Conservation (phyloP, 2,329 filamentous ascomycete species). For the Dothidotthia symphoricarpi region DNA sequence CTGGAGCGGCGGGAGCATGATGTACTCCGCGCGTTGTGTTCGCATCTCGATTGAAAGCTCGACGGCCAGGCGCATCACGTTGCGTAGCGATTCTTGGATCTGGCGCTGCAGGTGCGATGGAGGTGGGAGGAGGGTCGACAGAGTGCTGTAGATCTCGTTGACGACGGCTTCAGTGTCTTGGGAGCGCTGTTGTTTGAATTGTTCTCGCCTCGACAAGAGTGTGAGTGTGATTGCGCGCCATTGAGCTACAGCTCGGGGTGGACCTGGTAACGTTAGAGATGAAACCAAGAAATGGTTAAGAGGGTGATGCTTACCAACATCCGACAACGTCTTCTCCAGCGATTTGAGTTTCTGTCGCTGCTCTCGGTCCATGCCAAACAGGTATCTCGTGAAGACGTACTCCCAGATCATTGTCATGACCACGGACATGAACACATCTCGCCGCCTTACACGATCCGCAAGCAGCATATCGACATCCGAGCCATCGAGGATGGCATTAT, state of each 20-base stretch:
- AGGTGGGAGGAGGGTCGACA: conserved; percentile 82
- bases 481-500: conserved; percentile 91
- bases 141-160: conserved; percentile 80
- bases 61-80: conserved; percentile 84
- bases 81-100: conserved; percentile 79
- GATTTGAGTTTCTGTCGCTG: conserved; percentile 97
- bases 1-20: conserved; percentile 94
- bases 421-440: conserved; percentile 97
- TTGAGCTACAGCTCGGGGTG: conserved; percentile 83
- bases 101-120: conserved; percentile 76
- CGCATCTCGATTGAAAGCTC: conserved; percentile 95
- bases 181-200: conserved; percentile 79
- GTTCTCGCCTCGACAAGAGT: conserved; percentile 73
- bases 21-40: conserved; percentile 92
- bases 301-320: conserved; percentile 59
- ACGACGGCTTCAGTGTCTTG: conserved; percentile 96
- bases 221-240: conserved; percentile 96
- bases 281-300: neutral
- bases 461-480: conserved; percentile 89
- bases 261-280: conserved; percentile 47
- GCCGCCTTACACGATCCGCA: conserved; percentile 78
- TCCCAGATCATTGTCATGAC: conserved; percentile 99
- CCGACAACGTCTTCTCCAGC: conserved; percentile 84
- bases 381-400: conserved; percentile 94
- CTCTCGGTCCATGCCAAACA: conserved; percentile 98